Conservation (phyloP, 129 eudicot genomes). For the Helianthus annuus region HanXRQr2.0-SUNRISE NC_035441.2:120466627-120467126, state of each 20-base stretch:
- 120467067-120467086: slow-evolving; percentile 1
- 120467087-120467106: neutral
- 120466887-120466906: slow-evolving; percentile 1
- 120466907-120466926: no score
- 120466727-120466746: neutral
- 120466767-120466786: neutral
- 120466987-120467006: no score
- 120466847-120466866: neutral
- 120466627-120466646: neutral
- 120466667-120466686: neutral
- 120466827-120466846: neutral
- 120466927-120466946: no score
- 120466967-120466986: no score
- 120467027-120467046: slow-evolving; percentile 22
- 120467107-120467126: neutral
- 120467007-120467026: no score
- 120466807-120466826: neutral
- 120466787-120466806: neutral
- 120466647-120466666: neutral
- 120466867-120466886: slow-evolving; percentile 1
- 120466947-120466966: no score
- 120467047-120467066: neutral
- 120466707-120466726: neutral
- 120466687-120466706: neutral
- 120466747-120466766: neutral